Base-by-base conservation (phyloP, 768 basidiomycete species). In the Naematelia aurantialba region DNA sequence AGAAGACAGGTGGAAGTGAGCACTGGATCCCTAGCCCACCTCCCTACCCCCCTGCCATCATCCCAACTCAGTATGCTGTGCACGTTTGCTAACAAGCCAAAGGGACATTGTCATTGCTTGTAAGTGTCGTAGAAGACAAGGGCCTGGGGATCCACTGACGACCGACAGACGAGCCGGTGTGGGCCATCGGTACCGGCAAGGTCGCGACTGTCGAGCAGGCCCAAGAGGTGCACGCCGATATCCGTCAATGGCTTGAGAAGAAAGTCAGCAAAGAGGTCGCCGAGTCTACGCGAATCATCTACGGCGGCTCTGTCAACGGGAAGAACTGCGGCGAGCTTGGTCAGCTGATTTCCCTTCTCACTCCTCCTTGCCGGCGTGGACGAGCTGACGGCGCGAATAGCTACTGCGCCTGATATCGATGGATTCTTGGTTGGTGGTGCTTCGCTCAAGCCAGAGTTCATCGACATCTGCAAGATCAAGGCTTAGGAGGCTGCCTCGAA, bases 391-490 rank as follows among this genome's bases (percentile, higher is more conserved):
- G 17, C n/a, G 24, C 17, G 30, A 21, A 17, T 66, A 94, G 92
- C 86, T 26, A 77, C 76, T 5, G 86, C 88, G 69, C 80, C 80
- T 11, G 94, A 98, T 73, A 87, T 97, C 47, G 94, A 98, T 76
- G 94, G 94, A 8, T 97, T 98, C 87, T 86, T 98, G 65, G 94
- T 98, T 39, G 94, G 93, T 24, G 93, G 94, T 24, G 94, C 94
- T 30, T 97, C 93, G 14, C 83, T 99, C 79, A 99, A 98, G 81
- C 92, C 93, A 42, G 93, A 97, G 79, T 96, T 98, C 70, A 85
- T 88, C 48, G 81, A 93, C 60, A 94, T 96, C 74, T 85, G 93
- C 82, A 93, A 92, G 70, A 45, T 65, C 54, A 70, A 70, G 60
- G 66, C 63, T 47, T 65, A 58, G 56, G 34, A 39, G 34, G 17